Evolutionary conservation across 139 green algal genomes (phyloP).

Genomic region (Chloropicon primus): DNA sequence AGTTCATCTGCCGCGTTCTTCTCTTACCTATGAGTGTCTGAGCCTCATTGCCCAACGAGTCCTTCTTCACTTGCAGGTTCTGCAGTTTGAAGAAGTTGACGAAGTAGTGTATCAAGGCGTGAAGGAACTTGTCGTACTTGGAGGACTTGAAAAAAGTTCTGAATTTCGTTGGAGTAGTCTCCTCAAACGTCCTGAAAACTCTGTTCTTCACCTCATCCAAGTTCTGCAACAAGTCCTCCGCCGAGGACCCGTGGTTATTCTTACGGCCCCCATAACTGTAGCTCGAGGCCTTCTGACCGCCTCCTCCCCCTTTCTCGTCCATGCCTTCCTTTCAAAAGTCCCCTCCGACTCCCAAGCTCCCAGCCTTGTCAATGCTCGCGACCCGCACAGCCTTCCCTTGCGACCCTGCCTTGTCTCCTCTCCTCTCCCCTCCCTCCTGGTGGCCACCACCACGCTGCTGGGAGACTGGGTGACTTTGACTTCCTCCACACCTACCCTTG

Average conservation of each 20-base stretch:
- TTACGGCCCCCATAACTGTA: neutral
- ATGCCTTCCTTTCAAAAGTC: too few species aligned
- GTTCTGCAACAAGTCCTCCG: neutral
- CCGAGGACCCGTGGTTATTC: neutral
- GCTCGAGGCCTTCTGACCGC: neutral
- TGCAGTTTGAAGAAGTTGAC: neutral
- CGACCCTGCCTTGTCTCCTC: too few species aligned
- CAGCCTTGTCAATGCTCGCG: too few species aligned
- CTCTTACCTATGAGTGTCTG: neutral
- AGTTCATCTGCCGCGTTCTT: neutral
- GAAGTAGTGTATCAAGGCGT: neutral
- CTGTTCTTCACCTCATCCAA: neutral
- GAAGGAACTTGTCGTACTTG: slow-evolving; percentile 4
- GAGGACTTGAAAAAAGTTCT: slow-evolving; percentile 1
- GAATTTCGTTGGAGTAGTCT: slow-evolving; percentile 8
- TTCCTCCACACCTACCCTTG: too few species aligned
- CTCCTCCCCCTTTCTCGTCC: neutral
- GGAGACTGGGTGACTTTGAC: too few species aligned
- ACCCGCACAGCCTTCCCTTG: too few species aligned
- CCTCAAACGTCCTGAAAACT: slow-evolving; percentile 7
- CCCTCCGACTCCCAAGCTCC: too few species aligned
- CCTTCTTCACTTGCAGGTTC: neutral
- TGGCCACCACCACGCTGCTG: too few species aligned
- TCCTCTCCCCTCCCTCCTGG: too few species aligned
- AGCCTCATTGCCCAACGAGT: neutral